Evolutionary conservation across 2,329 filamentous ascomycete genomes (phyloP).

Genomic region (Neoscytalidium dimidiatum): DNA sequence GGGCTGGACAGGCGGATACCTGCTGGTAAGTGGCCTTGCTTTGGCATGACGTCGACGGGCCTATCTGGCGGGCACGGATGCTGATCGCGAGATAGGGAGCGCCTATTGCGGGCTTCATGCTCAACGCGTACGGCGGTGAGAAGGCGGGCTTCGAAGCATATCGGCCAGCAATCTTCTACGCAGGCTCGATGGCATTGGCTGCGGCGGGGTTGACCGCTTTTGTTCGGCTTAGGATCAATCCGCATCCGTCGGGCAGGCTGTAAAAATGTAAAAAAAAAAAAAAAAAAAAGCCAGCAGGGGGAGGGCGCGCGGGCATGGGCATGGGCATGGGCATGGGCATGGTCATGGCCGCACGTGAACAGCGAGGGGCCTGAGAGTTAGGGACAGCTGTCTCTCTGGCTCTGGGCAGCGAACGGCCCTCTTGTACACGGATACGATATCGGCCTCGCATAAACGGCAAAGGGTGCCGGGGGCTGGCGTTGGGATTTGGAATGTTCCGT

Average conservation of each 20-base stretch:
- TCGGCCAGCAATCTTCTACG: conserved; percentile 23
- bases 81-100: conserved; percentile 20
- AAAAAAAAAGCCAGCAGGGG: not conserved
- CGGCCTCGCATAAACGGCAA: conserved; percentile 3
- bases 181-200: conserved; percentile 21
- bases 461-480: not conserved
- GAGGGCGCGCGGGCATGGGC: not conserved
- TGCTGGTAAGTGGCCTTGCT: conserved; percentile 35
- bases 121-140: conserved; percentile 22
- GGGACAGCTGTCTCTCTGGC: not conserved
- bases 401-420: not conserved
- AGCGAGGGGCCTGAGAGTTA: conserved; percentile 1
- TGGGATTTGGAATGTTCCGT: conserved; percentile 17
- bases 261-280: no score
- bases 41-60: conserved; percentile 32
- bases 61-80: not conserved
- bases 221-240: conserved; percentile 22
- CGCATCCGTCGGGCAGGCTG: conserved; percentile 17
- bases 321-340: not conserved
- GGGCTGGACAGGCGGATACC: conserved; percentile 62
- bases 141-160: conserved; percentile 22
- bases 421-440: conserved; percentile 3
- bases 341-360: conserved; percentile 3
- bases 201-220: conserved; percentile 20
- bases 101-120: conserved; percentile 23